Percentiles rank a stretch among this genome's conserved stretches.
Evolutionary conservation across 495 filamentous ascomycete genomes (phyloP).

Genomic region (Hyphodiscus hymeniophilus): DNA sequence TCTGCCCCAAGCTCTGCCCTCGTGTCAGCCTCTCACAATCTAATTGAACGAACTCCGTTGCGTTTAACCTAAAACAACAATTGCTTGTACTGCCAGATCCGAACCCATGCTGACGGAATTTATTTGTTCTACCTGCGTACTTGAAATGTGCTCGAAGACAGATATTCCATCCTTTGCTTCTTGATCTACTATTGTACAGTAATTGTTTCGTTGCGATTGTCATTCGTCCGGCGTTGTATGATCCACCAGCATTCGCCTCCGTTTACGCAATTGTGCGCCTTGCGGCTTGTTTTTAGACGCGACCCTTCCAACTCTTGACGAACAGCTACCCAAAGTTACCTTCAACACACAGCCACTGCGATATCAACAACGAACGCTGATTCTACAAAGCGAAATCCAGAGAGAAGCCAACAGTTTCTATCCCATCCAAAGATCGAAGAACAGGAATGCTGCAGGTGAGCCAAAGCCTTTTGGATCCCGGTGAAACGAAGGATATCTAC

Average conservation of each 20-base stretch:
- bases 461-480: background rate
- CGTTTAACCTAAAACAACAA: too few relatives aligned
- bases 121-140: too few relatives aligned
- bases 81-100: too few relatives aligned
- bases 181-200: too few relatives aligned
- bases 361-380: conserved; percentile 15
- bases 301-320: background rate
- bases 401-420: background rate
- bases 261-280: too few relatives aligned
- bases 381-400: background rate
- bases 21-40: conserved; percentile 17
- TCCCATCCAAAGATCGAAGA: conserved; percentile 1
- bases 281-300: background rate
- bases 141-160: too few relatives aligned
- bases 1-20: background rate
- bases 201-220: too few relatives aligned
- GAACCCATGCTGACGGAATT: too few relatives aligned
- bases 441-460: conserved; percentile 26
- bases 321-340: background rate
- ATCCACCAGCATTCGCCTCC: too few relatives aligned
- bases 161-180: too few relatives aligned
- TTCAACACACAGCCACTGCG: conserved; percentile 1
- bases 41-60: conserved; percentile 5
- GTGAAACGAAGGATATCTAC: conserved; percentile 7
- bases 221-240: too few relatives aligned